Percentiles rank a stretch among this genome's conserved stretches.
Conservation (phyloP, 2,329 filamentous ascomycete genomes). For the Coleophoma eucalyptorum region DNA sequence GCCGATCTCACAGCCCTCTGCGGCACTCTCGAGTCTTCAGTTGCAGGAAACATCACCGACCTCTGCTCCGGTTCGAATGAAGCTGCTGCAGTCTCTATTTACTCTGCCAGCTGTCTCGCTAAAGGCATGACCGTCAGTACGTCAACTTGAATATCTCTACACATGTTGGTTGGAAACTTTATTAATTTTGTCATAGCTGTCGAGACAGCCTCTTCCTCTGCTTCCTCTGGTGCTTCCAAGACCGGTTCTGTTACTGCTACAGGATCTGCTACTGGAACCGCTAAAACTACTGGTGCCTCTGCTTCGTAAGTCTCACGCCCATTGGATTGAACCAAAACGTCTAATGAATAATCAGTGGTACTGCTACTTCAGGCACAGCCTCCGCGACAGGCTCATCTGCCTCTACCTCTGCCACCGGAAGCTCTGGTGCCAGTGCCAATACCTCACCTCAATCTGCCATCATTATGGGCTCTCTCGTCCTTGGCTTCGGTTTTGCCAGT, state of each 20-base stretch:
- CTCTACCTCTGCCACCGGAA: not conserved
- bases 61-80: slow-evolving; percentile 10
- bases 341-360: not conserved
- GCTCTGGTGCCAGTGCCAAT: not conserved
- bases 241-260: slow-evolving; percentile 12
- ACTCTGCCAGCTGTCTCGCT: slow-evolving; percentile 14
- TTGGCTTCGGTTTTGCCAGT: not conserved
- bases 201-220: slow-evolving; percentile 8
- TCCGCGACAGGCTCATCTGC: not conserved
- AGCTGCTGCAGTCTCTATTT: slow-evolving; percentile 12
- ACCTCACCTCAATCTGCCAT: not conserved
- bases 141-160: not conserved
- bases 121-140: slow-evolving; percentile 14
- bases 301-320: not conserved
- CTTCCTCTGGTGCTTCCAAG: slow-evolving; percentile 2
- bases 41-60: slow-evolving; percentile 12
- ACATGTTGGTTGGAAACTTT: not conserved
- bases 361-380: not conserved
- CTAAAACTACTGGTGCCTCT: slow-evolving; percentile 6
- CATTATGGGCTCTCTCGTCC: not conserved
- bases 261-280: slow-evolving; percentile 4
- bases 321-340: too few species aligned
- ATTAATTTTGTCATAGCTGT: slow-evolving; percentile 7
- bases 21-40: slow-evolving; percentile 6
- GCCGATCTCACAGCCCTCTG: slow-evolving; percentile 15